A percentile compares a stretch with the other conserved stretches of the same genome.
These are phyloP conservation scores for Aspergillus leporis DNA, from an alignment of 495 filamentous ascomycete genomes.

Conservation along the genomic window DNA sequence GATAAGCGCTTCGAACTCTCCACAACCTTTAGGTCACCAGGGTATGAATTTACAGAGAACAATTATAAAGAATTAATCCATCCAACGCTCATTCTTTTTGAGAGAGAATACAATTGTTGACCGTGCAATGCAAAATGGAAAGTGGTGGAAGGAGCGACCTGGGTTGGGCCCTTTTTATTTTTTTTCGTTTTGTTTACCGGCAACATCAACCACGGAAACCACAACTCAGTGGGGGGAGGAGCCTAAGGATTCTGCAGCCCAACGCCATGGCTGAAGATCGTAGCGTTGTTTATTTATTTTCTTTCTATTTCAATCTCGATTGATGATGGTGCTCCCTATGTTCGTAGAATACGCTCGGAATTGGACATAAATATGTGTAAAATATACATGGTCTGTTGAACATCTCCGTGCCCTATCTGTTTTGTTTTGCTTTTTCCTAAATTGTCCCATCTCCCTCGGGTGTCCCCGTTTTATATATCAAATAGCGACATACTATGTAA, in stretches of 20 bases:
- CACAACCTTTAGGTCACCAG: background rate
- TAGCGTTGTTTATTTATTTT: too few species aligned
- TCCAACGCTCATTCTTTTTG: background rate
- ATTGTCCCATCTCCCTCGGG: background rate
- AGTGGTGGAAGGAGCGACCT: background rate
- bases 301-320: too few species aligned
- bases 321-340: too few species aligned
- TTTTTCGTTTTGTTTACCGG: slow-evolving; percentile 23
- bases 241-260: background rate
- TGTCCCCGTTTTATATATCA: background rate
- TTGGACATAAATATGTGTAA: too few species aligned
- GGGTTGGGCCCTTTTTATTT: slow-evolving; percentile 16
- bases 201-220: slow-evolving; percentile 9
- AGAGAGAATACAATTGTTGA: background rate
- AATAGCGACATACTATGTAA: too few species aligned
- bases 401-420: too few species aligned
- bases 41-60: background rate
- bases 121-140: background rate
- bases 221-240: background rate
- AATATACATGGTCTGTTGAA: too few species aligned
- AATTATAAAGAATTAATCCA: background rate
- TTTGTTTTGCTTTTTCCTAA: background rate
- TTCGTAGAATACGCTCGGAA: background rate
- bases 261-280: background rate
- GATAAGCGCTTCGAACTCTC: slow-evolving; percentile 21